Percentiles rank a stretch among this genome's conserved stretches.
phyloP scores from a whole-genome alignment of 805 yeast genomes.

The Cyberlindnera saturnus region DNA sequence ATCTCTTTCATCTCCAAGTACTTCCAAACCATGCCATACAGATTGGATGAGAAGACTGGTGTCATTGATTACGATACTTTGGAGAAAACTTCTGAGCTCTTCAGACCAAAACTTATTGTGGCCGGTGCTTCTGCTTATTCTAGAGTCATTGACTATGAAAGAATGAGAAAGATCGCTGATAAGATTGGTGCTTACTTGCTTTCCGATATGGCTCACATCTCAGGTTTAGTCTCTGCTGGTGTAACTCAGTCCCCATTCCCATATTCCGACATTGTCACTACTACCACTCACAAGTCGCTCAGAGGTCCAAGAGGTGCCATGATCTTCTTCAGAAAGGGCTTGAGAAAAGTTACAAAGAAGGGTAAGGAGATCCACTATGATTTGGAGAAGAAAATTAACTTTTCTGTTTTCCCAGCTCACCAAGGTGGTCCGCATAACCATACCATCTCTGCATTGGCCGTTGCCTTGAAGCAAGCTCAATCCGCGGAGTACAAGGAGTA shows the following conservation, averaged over 20 bases:
- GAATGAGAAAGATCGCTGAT: conserved; percentile 88
- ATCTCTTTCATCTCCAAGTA: conserved; percentile 89
- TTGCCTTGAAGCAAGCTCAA: conserved; percentile 87
- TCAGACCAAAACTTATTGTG: conserved; percentile 90
- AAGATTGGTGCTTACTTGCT: conserved; percentile 88
- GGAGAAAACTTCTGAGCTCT: conserved; percentile 73
- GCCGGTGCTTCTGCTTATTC: conserved; percentile 98
- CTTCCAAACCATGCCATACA: conserved; percentile 97
- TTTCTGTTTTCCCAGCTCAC: conserved; percentile 98
- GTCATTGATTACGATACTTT: conserved; percentile 86
- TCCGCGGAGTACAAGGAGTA: conserved; percentile 84
- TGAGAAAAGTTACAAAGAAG: conserved; percentile 71
- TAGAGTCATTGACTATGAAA: conserved; percentile 81
- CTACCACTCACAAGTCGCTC: conserved; percentile 95
- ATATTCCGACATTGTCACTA: conserved; percentile 92
- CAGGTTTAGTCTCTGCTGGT: conserved; percentile 93
- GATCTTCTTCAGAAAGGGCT: conserved; percentile 95
- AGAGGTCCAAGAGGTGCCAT: conserved; percentile 99
- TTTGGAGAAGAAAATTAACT: conserved; percentile 86
- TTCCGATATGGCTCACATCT: conserved; percentile 96
- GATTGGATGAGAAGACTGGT: conserved; percentile 81
- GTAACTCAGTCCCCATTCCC: conserved; percentile 91
- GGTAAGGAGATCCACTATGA: conserved; percentile 86
- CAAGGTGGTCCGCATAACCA: conserved; percentile 99
- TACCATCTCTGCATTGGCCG: conserved; percentile 93